Conservation (phyloP, 768 basidiomycete genomes). For the Amanita brunnescens region DNA sequence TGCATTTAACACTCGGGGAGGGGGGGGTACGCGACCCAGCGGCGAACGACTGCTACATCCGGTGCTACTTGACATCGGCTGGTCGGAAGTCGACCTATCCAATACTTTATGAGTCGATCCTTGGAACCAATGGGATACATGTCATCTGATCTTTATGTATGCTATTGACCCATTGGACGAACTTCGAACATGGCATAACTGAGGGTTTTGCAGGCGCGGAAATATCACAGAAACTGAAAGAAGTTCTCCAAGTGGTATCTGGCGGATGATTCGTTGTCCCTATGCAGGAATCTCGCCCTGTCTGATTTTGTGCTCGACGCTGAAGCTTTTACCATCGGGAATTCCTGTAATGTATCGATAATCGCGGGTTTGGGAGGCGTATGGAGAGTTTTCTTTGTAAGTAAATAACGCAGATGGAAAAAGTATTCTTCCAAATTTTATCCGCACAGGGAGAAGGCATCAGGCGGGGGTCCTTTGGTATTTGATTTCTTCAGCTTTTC, state of each 20-base stretch:
- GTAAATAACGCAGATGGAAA: no score
- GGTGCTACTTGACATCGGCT: conserved; percentile 22
- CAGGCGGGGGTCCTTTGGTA: no score
- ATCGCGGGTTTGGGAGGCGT: no score
- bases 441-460: no score
- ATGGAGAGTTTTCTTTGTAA: no score
- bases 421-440: no score
- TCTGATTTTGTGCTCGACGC: no score
- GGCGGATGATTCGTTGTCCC: no score
- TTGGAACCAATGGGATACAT: conserved; percentile 6
- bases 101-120: conserved; percentile 13
- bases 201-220: conserved; percentile 12
- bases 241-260: conserved; percentile 11
- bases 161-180: conserved; percentile 11
- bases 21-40: conserved; percentile 14
- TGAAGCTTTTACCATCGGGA: no score
- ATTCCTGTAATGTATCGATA: no score
- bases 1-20: conserved; percentile 20
- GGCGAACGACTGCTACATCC: conserved; percentile 16
- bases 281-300: no score
- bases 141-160: neutral
- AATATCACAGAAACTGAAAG: conserved; percentile 12
- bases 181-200: conserved; percentile 21
- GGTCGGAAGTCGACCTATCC: conserved; percentile 27
- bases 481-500: no score